Percentiles rank a stretch among this genome's conserved stretches.
Conservation (phyloP, 345 rosid species). For the Eucalyptus fibrosa region DNA sequence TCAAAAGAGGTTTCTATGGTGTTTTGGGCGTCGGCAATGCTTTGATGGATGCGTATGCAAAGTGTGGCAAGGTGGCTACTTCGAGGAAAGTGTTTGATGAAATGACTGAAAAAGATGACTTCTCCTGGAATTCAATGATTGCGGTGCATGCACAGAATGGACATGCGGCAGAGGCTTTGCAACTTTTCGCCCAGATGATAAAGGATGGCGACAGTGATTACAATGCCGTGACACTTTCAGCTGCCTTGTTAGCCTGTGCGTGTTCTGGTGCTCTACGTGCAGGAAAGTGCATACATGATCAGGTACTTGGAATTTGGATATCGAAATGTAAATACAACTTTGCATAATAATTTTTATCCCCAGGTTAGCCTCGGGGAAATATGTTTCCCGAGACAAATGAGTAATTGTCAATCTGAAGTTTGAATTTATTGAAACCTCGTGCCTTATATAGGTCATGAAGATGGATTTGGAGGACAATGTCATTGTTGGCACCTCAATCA, state of each 20-base stretch:
- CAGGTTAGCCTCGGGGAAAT: background rate
- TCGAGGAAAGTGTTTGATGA: constrained; percentile 61
- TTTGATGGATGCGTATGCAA: constrained; percentile 76
- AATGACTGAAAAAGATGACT: constrained; percentile 43
- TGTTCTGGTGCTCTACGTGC: constrained; percentile 49
- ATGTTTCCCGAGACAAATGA: background rate
- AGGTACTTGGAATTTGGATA: constrained; percentile 25
- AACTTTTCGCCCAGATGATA: constrained; percentile 33
- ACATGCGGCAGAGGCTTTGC: constrained; percentile 47
- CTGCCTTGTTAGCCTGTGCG: constrained; percentile 58
- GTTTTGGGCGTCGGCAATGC: constrained; percentile 51
- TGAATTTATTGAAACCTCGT: background rate
- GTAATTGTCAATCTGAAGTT: background rate
- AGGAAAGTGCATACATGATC: constrained; percentile 70
- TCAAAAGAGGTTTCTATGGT: constrained; percentile 50
- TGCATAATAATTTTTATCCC: background rate
- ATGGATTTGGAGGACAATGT: constrained; percentile 59
- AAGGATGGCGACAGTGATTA: constrained; percentile 19
- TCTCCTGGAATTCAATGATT: constrained; percentile 79
- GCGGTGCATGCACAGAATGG: constrained; percentile 69
- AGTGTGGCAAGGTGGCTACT: constrained; percentile 30
- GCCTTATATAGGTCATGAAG: constrained; percentile 46
- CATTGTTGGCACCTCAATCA: constrained; percentile 50
- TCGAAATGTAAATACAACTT: background rate
- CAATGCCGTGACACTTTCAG: constrained; percentile 62